Base-by-base conservation (phyloP, 108 stramenopile species). In the Pseudonitzschia delicatissima region DNA sequence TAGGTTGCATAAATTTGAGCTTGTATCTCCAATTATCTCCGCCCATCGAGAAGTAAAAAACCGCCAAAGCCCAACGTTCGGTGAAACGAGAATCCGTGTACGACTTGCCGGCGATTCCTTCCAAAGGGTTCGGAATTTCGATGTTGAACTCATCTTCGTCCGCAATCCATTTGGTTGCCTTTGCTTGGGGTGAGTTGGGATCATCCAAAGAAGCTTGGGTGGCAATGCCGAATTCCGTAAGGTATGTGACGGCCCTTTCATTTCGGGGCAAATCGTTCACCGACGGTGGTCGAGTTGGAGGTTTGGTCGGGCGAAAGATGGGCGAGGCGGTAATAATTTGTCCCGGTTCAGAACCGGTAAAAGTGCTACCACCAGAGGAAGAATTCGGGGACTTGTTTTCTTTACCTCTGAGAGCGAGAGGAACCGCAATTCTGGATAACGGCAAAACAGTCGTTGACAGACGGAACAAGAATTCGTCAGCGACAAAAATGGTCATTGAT, bases 11-110 rank as follows among this genome's bases (percentile, higher is more conserved):
- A 27, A 67, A 67, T 26, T 53, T 23, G 21, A 53, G 11, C 4
- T 23, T 8, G 35, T 55, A 67, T 12, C 12, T 57, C 74, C 74
- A 76, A 34, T 44, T 34, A 28, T 28, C 33, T 40, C 74, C 74
- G 45, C 29, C 28, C 15, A 52, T 57, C 21, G 74, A 26, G 37
- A 64, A 76, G 21, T 65, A 76, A 6, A 64, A 48, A n/a, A 66
- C 65, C 3, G 63, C 69, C 55, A 66, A 4, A 15, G 40, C 0
- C 28, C 66, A 72, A 58, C 72, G 62, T 33, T 72, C 57, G 37
- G 58, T 48, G 44, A 67, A 66, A 35, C 37, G 27, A 26, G 23
- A 29, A 5, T 37, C 62, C 9, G 5, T 28, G 17, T 28, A 25
- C 12, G 12, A 23, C 0, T 2, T 9, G 13, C 26, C 23, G 5